phyloP scores from a whole-genome alignment of 768 basidiomycete genomes.

The Pluteus cervinus region DNA sequence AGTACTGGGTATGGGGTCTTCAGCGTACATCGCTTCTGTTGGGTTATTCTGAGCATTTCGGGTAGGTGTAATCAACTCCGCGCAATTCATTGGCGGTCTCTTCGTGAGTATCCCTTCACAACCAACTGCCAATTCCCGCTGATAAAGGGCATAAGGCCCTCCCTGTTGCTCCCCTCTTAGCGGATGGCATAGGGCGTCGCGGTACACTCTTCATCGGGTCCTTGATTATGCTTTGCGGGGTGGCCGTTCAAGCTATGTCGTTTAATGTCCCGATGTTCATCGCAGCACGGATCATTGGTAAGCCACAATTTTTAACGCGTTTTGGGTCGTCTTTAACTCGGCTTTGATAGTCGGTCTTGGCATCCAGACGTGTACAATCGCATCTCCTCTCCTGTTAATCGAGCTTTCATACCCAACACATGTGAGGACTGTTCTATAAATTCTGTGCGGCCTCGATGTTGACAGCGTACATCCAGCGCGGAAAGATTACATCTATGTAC shows the following conservation, averaged over 20 bases:
- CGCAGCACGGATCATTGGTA: slow-evolving; percentile 49
- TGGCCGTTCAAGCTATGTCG: slow-evolving; percentile 47
- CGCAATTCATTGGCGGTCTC: slow-evolving; percentile 55
- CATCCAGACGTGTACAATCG: slow-evolving; percentile 53
- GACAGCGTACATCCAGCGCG: slow-evolving; percentile 24
- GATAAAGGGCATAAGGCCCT: slow-evolving; percentile 35
- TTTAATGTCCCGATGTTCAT: slow-evolving; percentile 46
- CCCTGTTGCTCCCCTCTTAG: slow-evolving; percentile 54
- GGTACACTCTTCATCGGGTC: slow-evolving; percentile 55
- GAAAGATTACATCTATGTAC: slow-evolving; percentile 57
- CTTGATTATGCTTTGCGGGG: slow-evolving; percentile 58
- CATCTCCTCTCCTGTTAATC: slow-evolving; percentile 57
- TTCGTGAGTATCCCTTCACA: slow-evolving; percentile 27
- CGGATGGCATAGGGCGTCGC: slow-evolving; percentile 60
- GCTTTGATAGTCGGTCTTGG: slow-evolving; percentile 53
- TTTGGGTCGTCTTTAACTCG: not conserved
- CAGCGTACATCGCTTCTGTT: not conserved
- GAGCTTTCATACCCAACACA: slow-evolving; percentile 72
- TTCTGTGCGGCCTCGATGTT: not conserved
- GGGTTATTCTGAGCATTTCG: not conserved
- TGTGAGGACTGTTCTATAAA: slow-evolving; percentile 25
- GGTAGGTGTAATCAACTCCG: slow-evolving; percentile 60
- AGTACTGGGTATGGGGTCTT: slow-evolving; percentile 33
- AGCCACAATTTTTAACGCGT: slow-evolving; percentile 15
- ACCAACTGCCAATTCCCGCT: not conserved